Base-by-base conservation (phyloP, 1,284 basidiomycete genomes). In the Puccinia novopanici region DNA sequence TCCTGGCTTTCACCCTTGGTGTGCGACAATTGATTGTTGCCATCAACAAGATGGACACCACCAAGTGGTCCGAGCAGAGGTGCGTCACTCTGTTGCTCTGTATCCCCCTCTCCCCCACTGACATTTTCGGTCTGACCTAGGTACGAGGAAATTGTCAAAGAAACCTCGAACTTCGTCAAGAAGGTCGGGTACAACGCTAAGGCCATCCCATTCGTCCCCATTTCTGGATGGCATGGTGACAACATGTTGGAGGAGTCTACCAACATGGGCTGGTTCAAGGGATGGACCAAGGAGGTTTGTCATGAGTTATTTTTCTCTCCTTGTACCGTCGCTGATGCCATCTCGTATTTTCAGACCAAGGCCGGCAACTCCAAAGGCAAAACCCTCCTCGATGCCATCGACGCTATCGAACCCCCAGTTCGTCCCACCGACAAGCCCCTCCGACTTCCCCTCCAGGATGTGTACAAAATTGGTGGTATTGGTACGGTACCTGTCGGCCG, bases 391-490 rank as follows among this genome's bases (percentile, higher is more conserved):
- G 97, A 99, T 87, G 95, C 96, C 87, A 99, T 99, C 85, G 96
- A 99, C 87, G 94, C 95, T 88, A 99, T 99, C 87, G 97, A 99
- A 87, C 95, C 97, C 87, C 96, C 96, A 82, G 88, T 89, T 84
- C 94, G 96, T 88, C 97, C 97, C 84, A 93, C 93, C 87, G 96
- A 99, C 90, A 98, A 97, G 91, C 95, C 96, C 85, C 96, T 99
- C 89, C 95, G 96, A 90, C 95, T 99, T 84, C 96, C 96, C 86
- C 95, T 99, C 88, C 96, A 99, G 91, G 96, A 99, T 91, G 96
- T 99, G 86, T 99, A 99, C 94, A 99, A 99, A 91, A 99, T 99
- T 86, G 96, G 96, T 89, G 96, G 96, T 95, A 99, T 99, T 86
- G 96, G 96, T 85, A 99, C 96, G 85, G 97, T 99, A 85, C 96